Evolutionary conservation across 1,284 basidiomycete species (phyloP), one percentile per base, ranked within the genome.

Genomic region (Phlebopus sp.): DNA sequence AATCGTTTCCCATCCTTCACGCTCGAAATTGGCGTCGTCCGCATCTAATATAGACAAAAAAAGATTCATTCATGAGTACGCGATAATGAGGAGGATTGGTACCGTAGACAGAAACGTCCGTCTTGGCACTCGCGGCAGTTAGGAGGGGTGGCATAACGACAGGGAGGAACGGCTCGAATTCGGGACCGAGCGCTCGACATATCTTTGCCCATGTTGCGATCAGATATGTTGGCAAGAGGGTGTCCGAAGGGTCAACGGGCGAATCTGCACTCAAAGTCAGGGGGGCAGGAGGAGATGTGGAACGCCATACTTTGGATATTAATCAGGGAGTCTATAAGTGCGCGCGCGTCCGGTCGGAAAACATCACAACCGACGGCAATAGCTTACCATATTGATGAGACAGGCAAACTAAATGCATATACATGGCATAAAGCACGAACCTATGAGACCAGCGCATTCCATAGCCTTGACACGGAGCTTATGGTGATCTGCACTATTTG

Each of bases 371-470:
- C 90, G 14, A 92, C 89, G 11, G 90, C 89, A 50, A 90, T 88
- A 2, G 87, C 90, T 90, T 13, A 13, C 21, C 21, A 23, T 6
- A 10, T 15, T 11, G 21, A 44, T 23, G 40, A 35, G 18, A 36
- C 11, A n/a, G 30, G n/a, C 25, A 10, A 37, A 25, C 14, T 14
- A n/a, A n/a, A n/a, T n/a, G 2, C 17, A n/a, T 49, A 29, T 18
- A 11, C 6, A 9, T 15, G 21, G 4, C 11, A 32, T 14, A 8
- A 37, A 49, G 41, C 23, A 60, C 71, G 9, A 46, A 88, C 87
- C 87, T 46, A 91, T 84, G 8, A 92, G 69, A 2, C 86, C 86
- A 0, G 86, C 89, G 62, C 90, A 93, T 58, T 92, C 90, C 85
- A 93, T 91, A 3, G 87, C 86, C 58, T 91, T 87, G 34, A 83